Conservation (phyloP, 2,329 filamentous ascomycete genomes). For the Plenodomus tracheiphilus region DNA sequence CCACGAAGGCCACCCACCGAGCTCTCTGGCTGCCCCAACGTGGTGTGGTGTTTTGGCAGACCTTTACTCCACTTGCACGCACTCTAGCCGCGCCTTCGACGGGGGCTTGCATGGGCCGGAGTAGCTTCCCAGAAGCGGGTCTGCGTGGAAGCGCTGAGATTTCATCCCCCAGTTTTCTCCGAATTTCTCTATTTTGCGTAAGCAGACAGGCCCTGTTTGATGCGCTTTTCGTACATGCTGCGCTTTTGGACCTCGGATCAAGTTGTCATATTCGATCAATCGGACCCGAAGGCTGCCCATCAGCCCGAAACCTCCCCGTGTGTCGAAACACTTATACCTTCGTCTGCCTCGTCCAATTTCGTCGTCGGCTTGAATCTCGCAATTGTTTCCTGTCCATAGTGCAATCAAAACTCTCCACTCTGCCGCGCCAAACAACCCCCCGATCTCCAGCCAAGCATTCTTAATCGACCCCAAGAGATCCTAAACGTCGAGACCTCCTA, state of each 20-base stretch:
- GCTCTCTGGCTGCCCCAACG: constrained; percentile 21
- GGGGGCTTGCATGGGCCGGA: constrained; percentile 1
- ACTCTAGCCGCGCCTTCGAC: constrained; percentile 13
- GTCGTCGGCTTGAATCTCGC: constrained; percentile 4
- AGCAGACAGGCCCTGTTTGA: constrained; percentile 15
- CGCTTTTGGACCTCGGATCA: constrained; percentile 20
- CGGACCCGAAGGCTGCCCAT: constrained; percentile 14
- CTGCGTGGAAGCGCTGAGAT: constrained; percentile 17
- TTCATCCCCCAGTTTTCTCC: constrained; percentile 21
- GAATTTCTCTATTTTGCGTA: constrained; percentile 17
- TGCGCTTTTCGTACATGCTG: constrained; percentile 11
- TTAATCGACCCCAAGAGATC: constrained; percentile 29
- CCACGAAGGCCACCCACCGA: constrained; percentile 29
- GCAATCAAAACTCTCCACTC: constrained; percentile 32
- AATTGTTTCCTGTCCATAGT: constrained; percentile 13
- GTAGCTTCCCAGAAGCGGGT: constrained; percentile 19
- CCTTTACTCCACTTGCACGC: constrained; percentile 19
- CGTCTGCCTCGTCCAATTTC: constrained; percentile 11
- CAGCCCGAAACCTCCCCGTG: constrained; percentile 15
- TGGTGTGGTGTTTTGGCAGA: constrained; percentile 27
- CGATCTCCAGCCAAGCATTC: constrained; percentile 19
- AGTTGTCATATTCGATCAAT: constrained; percentile 10
- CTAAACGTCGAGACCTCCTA: constrained; percentile 29
- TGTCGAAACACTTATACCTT: constrained; percentile 13
- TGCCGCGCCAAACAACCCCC: constrained; percentile 30